Evolutionary conservation across 2,329 filamentous ascomycete genomes (phyloP), one percentile per base, ranked within the genome.

Genomic region (Hirsutella thompsonii): DNA sequence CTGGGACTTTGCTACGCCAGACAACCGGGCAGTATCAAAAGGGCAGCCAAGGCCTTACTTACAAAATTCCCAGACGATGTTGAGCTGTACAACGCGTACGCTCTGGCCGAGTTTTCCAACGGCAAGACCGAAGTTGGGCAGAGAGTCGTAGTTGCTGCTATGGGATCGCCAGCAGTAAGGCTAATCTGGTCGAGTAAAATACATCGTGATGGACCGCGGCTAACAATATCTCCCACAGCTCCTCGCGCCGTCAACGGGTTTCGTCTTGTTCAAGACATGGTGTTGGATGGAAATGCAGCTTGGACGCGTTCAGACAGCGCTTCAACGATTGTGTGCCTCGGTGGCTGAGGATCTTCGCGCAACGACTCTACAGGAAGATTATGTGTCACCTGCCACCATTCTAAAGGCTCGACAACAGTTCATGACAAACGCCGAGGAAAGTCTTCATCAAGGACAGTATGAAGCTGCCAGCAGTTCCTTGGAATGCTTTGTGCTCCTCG

Each of bases 51-150:
- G 52, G 60, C 62, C 6, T 63, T 94, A 0, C 60, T 95, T n/a
- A 90, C 83, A 53, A 69, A 69, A 37, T 73, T 76, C 42, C 67
- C 79, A 0, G 67, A 74, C 1, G 81, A 77, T 49, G 56, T 84
- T 3, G 64, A 68, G 13, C 64, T 95, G 0, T 95, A 93, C 59
- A 83, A 87, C 49, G 76, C 79, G 0, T 94, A 90, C 53, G 85
- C 82, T 0, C 61, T 86, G 13, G 75, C 87, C 3, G 85, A 94
- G 57, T 69, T 62, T 48, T 64, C 66, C 1, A 70, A 70, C 23
- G 74, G 69, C 0, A 79, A 81, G 20, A 49, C 55, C 2, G 67
- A 74, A 1, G 64, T 76, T 37, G 79, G 82, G 4, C 62, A 68
- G 19, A 77, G 75, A 39, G 78, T 92, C 0, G 73, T 90, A 51